Percentiles rank a stretch among this genome's conserved stretches.
These are phyloP conservation scores for Gilbertella persicaria DNA, from an alignment of 371 early-diverging fungal species.

Conservation along the genomic window DNA sequence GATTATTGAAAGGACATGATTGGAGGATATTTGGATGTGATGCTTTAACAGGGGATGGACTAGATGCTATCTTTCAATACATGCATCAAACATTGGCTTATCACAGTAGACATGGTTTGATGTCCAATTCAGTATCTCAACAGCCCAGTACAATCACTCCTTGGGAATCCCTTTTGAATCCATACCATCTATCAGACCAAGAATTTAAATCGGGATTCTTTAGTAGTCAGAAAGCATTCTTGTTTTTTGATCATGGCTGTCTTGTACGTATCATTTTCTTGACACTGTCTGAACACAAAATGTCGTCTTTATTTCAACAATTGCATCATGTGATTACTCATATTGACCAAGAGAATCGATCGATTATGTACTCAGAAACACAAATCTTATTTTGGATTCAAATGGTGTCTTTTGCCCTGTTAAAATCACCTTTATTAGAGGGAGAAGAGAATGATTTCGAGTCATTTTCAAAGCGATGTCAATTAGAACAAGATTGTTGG, in stretches of 20 bases:
- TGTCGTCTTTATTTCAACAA: not conserved
- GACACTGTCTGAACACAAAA: conserved; percentile 12
- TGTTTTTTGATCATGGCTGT: conserved; percentile 35
- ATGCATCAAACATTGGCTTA: conserved; percentile 10
- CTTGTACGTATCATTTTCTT: conserved; percentile 34
- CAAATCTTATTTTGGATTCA: conserved; percentile 46
- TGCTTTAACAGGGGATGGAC: conserved; percentile 24
- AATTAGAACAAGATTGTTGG: conserved; percentile 34
- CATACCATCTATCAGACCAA: conserved; percentile 27
- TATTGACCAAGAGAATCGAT: conserved; percentile 7
- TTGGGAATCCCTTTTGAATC: conserved; percentile 37
- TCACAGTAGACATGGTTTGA: conserved; percentile 1
- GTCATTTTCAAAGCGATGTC: conserved; percentile 26
- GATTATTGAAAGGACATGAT: conserved; percentile 27
- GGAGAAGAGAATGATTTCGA: conserved; percentile 32
- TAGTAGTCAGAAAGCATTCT: conserved; percentile 11
- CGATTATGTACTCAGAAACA: conserved; percentile 35
- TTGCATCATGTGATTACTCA: conserved; percentile 1
- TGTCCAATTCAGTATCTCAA: not conserved
- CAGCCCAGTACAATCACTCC: conserved; percentile 22
- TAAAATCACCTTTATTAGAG: conserved; percentile 36
- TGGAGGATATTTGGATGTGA: conserved; percentile 41
- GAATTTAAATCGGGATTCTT: conserved; percentile 33
- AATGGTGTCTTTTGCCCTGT: conserved; percentile 38
- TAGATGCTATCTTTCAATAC: conserved; percentile 22